Conservation (phyloP, 495 filamentous ascomycete species). For the Letharia lupina region DNA sequence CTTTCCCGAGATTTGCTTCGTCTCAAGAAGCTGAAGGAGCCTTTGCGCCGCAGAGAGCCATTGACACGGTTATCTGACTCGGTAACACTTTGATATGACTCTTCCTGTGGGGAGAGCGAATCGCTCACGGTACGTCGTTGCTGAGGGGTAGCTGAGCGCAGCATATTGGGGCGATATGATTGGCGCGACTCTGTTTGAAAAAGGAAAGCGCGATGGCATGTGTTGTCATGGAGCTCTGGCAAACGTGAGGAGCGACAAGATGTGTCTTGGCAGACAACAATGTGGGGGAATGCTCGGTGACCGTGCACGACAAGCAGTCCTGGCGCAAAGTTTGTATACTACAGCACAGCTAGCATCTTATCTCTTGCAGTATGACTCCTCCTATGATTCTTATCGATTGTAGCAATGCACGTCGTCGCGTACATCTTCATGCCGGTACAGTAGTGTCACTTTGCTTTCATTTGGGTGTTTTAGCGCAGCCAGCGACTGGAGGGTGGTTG, state of each 20-base stretch:
- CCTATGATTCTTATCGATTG: too few species aligned
- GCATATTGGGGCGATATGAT: background rate
- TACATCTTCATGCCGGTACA: background rate
- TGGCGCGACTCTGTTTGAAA: background rate
- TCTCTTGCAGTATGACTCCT: background rate
- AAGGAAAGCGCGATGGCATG: background rate
- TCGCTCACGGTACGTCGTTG: conserved; percentile 9
- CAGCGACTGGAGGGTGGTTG: too few species aligned
- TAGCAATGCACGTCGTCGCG: background rate
- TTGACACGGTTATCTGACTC: conserved; percentile 7
- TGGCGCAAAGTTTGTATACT: background rate
- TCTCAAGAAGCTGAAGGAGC: conserved; percentile 59
- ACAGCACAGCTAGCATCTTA: background rate
- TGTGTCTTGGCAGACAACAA: conserved; percentile 12
- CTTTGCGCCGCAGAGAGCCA: conserved; percentile 32
- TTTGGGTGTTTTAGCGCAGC: background rate
- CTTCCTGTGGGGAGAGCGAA: background rate
- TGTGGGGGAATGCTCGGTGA: background rate
- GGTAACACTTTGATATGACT: background rate
- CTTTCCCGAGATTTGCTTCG: conserved; percentile 70
- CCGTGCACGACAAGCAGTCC: background rate
- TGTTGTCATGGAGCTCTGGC: conserved; percentile 10
- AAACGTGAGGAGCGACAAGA: conserved; percentile 9
- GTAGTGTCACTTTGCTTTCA: background rate
- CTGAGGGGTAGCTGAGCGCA: conserved; percentile 8